Evolutionary conservation across 2,329 filamentous ascomycete genomes (phyloP).

Genomic region (Diaporthe velutina): DNA sequence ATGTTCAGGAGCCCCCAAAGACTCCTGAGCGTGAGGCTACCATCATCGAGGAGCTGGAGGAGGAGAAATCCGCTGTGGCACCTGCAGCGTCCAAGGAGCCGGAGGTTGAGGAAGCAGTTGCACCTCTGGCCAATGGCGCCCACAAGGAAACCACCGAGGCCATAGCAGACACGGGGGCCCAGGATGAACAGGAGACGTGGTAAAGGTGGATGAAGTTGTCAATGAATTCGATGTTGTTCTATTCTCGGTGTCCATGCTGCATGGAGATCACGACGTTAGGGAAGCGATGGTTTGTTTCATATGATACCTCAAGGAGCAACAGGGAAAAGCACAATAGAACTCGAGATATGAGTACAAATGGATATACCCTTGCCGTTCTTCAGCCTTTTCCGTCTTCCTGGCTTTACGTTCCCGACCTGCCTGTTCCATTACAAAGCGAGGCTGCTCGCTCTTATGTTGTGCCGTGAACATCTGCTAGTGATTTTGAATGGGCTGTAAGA

Average conservation of each 20-base stretch:
- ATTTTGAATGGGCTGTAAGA: neutral
- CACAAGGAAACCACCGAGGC: constrained; percentile 13
- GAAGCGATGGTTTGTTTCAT: constrained; percentile 36
- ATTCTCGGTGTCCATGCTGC: constrained; percentile 28
- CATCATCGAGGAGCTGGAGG: constrained; percentile 19
- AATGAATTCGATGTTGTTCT: constrained; percentile 16
- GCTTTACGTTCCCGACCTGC: neutral
- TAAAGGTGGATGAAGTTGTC: neutral
- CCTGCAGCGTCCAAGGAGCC: constrained; percentile 24
- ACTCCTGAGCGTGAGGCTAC: constrained; percentile 37
- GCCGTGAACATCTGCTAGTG: neutral
- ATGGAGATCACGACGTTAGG: constrained; percentile 24
- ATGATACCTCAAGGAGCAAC: constrained; percentile 39
- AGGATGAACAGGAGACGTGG: constrained; percentile 29
- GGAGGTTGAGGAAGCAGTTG: constrained; percentile 15
- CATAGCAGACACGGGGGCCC: neutral
- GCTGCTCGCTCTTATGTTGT: neutral
- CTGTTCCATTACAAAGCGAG: neutral
- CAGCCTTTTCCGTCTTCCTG: neutral
- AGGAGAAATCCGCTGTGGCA: constrained; percentile 7
- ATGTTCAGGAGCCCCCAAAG: constrained; percentile 15
- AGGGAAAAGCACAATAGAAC: constrained; percentile 22
- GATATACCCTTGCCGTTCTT: constrained; percentile 29
- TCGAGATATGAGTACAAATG: constrained; percentile 22
- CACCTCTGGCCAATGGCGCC: constrained; percentile 26